Conservation (phyloP, 2,329 filamentous ascomycete species). For the Phialophora chinensis region DNA sequence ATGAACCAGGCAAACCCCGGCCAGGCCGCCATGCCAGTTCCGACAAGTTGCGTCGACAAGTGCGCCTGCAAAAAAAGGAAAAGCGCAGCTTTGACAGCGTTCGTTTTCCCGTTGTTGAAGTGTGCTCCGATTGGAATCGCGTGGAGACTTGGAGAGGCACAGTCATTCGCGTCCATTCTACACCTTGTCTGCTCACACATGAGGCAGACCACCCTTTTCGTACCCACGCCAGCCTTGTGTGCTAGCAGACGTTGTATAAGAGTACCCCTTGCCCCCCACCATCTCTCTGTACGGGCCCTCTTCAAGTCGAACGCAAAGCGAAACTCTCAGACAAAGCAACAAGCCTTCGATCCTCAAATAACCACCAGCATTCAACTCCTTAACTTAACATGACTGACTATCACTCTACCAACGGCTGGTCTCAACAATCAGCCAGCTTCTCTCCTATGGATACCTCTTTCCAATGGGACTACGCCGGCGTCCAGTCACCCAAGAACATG, state of each 20-base stretch:
- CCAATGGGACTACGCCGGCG: conserved; percentile 33
- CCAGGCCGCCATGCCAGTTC: background rate
- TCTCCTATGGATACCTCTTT: conserved; percentile 30
- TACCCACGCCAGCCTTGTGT: conserved; percentile 25
- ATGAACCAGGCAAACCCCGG: background rate
- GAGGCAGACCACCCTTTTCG: conserved; percentile 20
- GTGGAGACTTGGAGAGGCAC: conserved; percentile 3
- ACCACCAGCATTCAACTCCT: background rate
- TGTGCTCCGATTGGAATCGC: conserved; percentile 16
- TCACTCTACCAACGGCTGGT: conserved; percentile 28
- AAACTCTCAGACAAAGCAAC: conserved; percentile 13
- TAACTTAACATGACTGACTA: conserved; percentile 27
- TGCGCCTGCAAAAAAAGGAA: conserved; percentile 29
- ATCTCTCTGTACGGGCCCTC: conserved; percentile 5
- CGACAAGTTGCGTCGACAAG: conserved; percentile 24
- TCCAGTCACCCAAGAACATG: conserved; percentile 34
- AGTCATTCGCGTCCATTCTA: background rate
- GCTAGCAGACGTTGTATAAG: conserved; percentile 25
- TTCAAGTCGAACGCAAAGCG: background rate
- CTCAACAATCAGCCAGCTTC: conserved; percentile 27
- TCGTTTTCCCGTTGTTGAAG: background rate
- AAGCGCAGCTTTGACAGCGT: conserved; percentile 12
- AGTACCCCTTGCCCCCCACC: conserved; percentile 20
- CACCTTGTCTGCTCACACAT: conserved; percentile 1
- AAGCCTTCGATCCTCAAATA: background rate